phyloP scores from a whole-genome alignment of 345 rosid species.

The Tarenaya hassleriana region DNA sequence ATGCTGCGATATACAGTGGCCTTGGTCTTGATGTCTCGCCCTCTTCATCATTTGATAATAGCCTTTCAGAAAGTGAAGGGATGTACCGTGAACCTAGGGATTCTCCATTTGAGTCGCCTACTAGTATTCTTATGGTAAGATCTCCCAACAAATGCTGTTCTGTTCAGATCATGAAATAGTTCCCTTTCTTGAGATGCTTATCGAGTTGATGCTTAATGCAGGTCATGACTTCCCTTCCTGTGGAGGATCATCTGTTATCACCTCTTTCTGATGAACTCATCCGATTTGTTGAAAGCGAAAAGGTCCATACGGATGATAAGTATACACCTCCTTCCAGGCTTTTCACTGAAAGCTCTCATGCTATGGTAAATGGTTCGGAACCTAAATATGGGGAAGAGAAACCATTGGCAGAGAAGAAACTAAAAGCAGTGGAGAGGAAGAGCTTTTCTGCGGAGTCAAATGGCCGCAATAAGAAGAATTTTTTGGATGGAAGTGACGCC shows the following conservation, averaged over 20 bases:
- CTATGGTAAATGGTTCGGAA: constrained; percentile 30
- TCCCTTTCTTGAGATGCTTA: constrained; percentile 19
- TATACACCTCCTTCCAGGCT: constrained; percentile 28
- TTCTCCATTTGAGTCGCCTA: constrained; percentile 51
- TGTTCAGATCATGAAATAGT: constrained; percentile 20
- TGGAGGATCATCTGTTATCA: constrained; percentile 46
- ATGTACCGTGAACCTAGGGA: constrained; percentile 46
- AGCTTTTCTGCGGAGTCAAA: constrained; percentile 38
- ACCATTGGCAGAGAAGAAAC: constrained; percentile 39
- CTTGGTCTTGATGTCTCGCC: constrained; percentile 93
- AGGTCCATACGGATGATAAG: constrained; percentile 30
- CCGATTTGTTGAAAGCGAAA: constrained; percentile 40
- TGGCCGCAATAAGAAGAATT: constrained; percentile 34
- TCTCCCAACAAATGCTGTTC: constrained; percentile 14
- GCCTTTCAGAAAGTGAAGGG: constrained; percentile 78
- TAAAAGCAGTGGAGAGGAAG: constrained; percentile 38
- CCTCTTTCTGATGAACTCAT: constrained; percentile 63
- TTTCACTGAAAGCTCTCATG: constrained; percentile 30
- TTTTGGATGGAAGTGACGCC: constrained; percentile 28
- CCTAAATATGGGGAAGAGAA: constrained; percentile 40
- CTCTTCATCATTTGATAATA: constrained; percentile 68
- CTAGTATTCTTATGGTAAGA: constrained; percentile 57
- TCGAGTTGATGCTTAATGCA: constrained; percentile 38
- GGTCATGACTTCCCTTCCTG: constrained; percentile 72
- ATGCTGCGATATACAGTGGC: constrained; percentile 80